phyloP scores from a whole-genome alignment of 345 rosid species.

The Dimocarpus longan region DNA sequence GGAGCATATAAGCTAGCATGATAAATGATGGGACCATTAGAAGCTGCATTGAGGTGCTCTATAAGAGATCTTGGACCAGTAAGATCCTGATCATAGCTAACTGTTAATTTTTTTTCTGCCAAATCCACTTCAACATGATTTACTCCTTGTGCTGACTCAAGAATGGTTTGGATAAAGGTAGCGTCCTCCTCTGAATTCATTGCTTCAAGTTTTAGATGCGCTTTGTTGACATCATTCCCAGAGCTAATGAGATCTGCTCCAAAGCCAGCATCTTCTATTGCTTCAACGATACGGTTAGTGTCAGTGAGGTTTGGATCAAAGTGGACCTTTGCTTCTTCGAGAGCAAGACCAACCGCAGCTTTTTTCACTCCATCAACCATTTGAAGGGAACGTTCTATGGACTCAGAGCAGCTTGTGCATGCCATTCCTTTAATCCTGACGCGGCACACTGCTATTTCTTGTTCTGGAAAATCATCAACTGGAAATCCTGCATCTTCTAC shows the following conservation, averaged over 20 bases:
- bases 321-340: constrained; percentile 78
- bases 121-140: constrained; percentile 58
- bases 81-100: constrained; percentile 62
- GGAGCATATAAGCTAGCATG: constrained; percentile 53
- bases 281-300: constrained; percentile 43
- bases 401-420: constrained; percentile 81
- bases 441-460: constrained; percentile 63
- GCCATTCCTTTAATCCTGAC: constrained; percentile 75
- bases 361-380: constrained; percentile 61
- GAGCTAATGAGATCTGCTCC: constrained; percentile 68
- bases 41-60: constrained; percentile 42
- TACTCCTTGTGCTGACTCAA: constrained; percentile 59
- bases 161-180: constrained; percentile 34
- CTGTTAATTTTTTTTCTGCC: constrained; percentile 43
- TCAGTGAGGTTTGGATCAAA: constrained; percentile 53
- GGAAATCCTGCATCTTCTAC: constrained; percentile 73
- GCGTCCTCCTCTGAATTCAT: constrained; percentile 41
- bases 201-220: constrained; percentile 62
- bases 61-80: constrained; percentile 73
- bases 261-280: constrained; percentile 73
- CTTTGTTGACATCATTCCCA: constrained; percentile 61
- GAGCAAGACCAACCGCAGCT: constrained; percentile 79
- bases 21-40: constrained; percentile 37
- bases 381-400: constrained; percentile 60
- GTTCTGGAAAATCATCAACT: constrained; percentile 60